These are phyloP conservation scores for Saccharomycopsis crataegensis DNA, from an alignment of 1,139 yeast species.

Conservation along the genomic window DNA sequence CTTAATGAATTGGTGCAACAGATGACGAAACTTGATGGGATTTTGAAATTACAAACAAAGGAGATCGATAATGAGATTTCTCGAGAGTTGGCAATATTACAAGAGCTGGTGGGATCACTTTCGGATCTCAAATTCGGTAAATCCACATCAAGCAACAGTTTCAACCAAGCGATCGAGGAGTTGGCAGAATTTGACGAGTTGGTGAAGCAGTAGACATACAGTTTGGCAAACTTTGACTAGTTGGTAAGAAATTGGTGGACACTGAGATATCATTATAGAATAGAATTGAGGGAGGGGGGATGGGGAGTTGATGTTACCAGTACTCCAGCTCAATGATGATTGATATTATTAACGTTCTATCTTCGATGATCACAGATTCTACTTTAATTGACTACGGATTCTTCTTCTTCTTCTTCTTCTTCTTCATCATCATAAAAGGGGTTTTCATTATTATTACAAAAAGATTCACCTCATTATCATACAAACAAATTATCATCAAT, in stretches of 20 bases:
- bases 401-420: too few species aligned
- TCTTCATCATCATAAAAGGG: too few species aligned
- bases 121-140: slow-evolving; percentile 12
- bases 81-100: neutral
- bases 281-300: too few species aligned
- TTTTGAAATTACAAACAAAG: neutral
- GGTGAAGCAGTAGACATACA: neutral
- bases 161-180: slow-evolving; percentile 1
- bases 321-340: neutral
- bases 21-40: neutral
- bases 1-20: neutral
- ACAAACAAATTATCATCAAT: neutral
- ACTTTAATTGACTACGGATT: too few species aligned
- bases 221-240: neutral
- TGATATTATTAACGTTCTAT: too few species aligned
- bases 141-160: neutral
- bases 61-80: neutral
- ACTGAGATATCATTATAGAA: too few species aligned
- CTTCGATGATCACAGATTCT: too few species aligned
- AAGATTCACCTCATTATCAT: neutral
- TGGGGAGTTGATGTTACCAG: neutral
- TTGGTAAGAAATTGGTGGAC: neutral
- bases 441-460: neutral
- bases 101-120: slow-evolving; percentile 1
- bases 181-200: neutral